A percentile compares a stretch with the other conserved stretches of the same genome.
Evolutionary conservation across 164 flowering plant genomes (phyloP).

Genomic region (Warburgia ugandensis): DNA sequence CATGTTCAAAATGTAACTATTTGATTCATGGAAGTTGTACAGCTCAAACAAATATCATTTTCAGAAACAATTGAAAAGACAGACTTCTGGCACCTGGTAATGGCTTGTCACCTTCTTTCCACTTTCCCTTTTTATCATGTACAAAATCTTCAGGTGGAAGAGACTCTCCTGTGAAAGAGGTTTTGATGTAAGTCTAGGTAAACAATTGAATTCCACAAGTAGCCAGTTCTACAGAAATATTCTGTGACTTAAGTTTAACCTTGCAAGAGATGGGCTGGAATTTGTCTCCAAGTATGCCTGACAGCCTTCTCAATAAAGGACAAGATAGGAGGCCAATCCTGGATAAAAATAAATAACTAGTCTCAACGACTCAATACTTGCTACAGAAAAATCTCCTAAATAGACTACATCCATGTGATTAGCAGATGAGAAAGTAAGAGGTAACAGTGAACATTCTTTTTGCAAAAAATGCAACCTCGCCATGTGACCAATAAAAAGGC

Average conservation of each 20-base stretch:
- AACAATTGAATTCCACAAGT: no score
- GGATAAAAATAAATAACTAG: slow-evolving; percentile 11
- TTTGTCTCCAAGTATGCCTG: slow-evolving; percentile 39
- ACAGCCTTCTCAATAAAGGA: slow-evolving; percentile 54
- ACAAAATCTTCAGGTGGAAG: slow-evolving; percentile 10
- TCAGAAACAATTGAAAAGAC: slow-evolving; percentile 3
- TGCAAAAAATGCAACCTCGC: no score
- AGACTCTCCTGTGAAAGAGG: slow-evolving; percentile 11
- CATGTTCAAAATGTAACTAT: no score
- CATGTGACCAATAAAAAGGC: no score
- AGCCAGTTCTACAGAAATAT: no score
- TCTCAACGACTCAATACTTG: neutral
- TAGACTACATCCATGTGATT: neutral
- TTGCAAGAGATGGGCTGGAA: slow-evolving; percentile 6
- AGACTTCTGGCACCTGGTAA: slow-evolving; percentile 17
- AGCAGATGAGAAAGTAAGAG: neutral
- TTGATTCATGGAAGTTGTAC: no score
- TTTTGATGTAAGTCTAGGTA: no score
- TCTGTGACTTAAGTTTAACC: slow-evolving; percentile 39
- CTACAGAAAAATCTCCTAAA: neutral
- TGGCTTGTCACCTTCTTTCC: slow-evolving; percentile 19
- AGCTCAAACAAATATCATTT: no score
- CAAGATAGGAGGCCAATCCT: slow-evolving; percentile 78
- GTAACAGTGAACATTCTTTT: no score
- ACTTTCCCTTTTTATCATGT: slow-evolving; percentile 13